These are phyloP conservation scores for Hypoxylon perforatum DNA, from an alignment of 495 filamentous ascomycete genomes.

Conservation along the genomic window DNA sequence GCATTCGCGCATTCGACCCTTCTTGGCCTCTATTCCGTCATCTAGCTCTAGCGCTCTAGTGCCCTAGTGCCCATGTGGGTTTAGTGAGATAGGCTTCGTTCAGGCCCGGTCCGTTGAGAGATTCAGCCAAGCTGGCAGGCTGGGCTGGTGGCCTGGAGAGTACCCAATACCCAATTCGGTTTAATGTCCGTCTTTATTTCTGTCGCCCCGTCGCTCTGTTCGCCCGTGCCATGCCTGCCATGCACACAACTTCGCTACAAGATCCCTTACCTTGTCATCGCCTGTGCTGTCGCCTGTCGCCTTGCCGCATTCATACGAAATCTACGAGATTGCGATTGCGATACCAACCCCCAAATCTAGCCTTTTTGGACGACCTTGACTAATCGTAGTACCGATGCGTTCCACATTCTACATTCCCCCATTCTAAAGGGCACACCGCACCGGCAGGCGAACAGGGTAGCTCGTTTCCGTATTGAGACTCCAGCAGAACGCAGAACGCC, in stretches of 20 bases:
- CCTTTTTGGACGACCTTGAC: conserved; percentile 12
- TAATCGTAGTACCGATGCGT: conserved; percentile 16
- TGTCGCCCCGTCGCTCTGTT: conserved; percentile 9
- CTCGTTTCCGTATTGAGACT: conserved; percentile 29
- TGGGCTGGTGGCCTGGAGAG: conserved; percentile 3
- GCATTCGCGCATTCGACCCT: background rate
- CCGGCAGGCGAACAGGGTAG: conserved; percentile 7
- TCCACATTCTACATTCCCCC: conserved; percentile 18
- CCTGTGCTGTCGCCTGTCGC: too few species aligned
- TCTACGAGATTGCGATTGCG: conserved; percentile 20
- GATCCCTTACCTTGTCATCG: conserved; percentile 31
- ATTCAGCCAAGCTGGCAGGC: conserved; percentile 15
- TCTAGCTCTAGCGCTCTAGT: too few species aligned
- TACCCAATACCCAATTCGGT: conserved; percentile 25
- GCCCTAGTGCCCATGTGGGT: conserved; percentile 11
- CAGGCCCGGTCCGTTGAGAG: conserved; percentile 28
- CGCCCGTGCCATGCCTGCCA: conserved; percentile 1
- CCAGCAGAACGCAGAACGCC: conserved; percentile 18
- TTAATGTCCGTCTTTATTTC: conserved; percentile 29
- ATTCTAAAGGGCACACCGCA: conserved; percentile 6
- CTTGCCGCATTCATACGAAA: conserved; percentile 15
- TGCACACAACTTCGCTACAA: conserved; percentile 25
- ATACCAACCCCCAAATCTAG: conserved; percentile 11
- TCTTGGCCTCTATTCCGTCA: conserved; percentile 1
- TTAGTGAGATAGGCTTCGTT: conserved; percentile 35